A percentile compares a stretch with the other conserved stretches of the same genome.
Evolutionary conservation across 345 rosid species (phyloP).

Genomic region (Viola odorata): DNA sequence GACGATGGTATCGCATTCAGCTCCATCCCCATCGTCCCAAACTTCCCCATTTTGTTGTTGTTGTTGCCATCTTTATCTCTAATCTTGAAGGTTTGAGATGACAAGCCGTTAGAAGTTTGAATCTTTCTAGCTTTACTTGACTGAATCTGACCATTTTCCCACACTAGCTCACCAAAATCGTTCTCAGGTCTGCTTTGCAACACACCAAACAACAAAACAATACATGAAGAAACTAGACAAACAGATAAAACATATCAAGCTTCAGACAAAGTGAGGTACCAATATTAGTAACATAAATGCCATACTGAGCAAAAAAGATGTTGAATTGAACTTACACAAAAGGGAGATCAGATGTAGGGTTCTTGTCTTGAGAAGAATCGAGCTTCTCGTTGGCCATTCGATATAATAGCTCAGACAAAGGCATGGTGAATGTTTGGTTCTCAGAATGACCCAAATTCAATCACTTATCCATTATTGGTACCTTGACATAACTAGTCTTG

Average conservation of each 20-base stretch:
- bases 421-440: slow-evolving; percentile 39
- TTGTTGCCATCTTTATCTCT: slow-evolving; percentile 34
- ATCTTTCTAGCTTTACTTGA: slow-evolving; percentile 42
- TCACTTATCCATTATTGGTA: slow-evolving; percentile 18
- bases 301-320: not conserved
- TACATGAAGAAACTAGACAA: not conserved
- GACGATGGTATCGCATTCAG: slow-evolving; percentile 46
- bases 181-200: slow-evolving; percentile 51
- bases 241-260: not conserved
- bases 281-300: not conserved
- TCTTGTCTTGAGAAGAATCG: slow-evolving; percentile 41
- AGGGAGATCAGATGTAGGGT: slow-evolving; percentile 34
- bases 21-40: slow-evolving; percentile 23
- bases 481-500: slow-evolving; percentile 10
- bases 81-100: slow-evolving; percentile 13
- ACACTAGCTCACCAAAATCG: slow-evolving; percentile 62
- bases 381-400: slow-evolving; percentile 40
- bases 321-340: slow-evolving; percentile 44
- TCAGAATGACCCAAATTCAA: slow-evolving; percentile 17
- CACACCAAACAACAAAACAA: slow-evolving; percentile 1
- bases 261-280: not conserved
- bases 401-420: slow-evolving; percentile 67
- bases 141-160: slow-evolving; percentile 80
- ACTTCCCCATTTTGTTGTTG: slow-evolving; percentile 26
- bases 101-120: slow-evolving; percentile 19